These are phyloP conservation scores for Xylariaceae sp. DNA, from an alignment of 2,329 filamentous ascomycete species.

Conservation along the genomic window DNA sequence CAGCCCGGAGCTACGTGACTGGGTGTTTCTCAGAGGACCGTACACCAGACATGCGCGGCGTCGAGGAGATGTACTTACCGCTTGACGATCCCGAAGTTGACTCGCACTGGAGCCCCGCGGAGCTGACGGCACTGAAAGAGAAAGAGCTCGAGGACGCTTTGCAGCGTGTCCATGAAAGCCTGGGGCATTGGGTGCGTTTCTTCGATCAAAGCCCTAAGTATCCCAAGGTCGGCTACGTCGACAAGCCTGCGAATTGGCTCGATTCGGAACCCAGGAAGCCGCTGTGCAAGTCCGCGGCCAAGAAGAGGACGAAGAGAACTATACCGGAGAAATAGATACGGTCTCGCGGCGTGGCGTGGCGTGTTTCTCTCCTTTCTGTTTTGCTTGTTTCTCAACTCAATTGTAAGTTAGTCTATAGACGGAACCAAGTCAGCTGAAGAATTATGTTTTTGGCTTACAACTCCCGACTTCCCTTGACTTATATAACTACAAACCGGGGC, in stretches of 20 bases:
- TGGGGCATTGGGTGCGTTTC: conserved; percentile 80
- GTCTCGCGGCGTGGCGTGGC: neutral
- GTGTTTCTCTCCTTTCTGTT: neutral
- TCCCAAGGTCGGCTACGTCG: conserved; percentile 70
- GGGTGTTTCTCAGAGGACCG: conserved; percentile 86
- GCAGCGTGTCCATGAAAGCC: conserved; percentile 59
- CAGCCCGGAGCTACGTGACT: conserved; percentile 83
- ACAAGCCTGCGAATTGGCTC: conserved; percentile 57
- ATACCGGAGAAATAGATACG: conserved; percentile 47
- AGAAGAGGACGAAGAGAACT: conserved; percentile 51
- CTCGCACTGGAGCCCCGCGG: conserved; percentile 49
- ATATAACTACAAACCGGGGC: neutral
- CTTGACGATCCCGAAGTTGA: conserved; percentile 61
- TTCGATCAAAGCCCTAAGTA: conserved; percentile 80
- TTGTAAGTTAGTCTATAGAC: neutral
- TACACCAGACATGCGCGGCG: conserved; percentile 78
- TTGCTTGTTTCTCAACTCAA: neutral
- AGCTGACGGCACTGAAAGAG: conserved; percentile 51
- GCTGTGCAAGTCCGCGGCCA: conserved; percentile 68
- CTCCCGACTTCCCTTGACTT: neutral
- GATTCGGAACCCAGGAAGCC: conserved; percentile 57
- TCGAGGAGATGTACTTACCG: conserved; percentile 78
- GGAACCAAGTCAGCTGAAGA: too few species aligned
- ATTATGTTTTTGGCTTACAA: too few species aligned
- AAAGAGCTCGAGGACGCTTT: conserved; percentile 62